A percentile compares a stretch with the other conserved stretches of the same genome.
These are phyloP conservation scores for Papiliotrema nemorosa DNA, from an alignment of 1,284 basidiomycete genomes.

Conservation along the genomic window DNA sequence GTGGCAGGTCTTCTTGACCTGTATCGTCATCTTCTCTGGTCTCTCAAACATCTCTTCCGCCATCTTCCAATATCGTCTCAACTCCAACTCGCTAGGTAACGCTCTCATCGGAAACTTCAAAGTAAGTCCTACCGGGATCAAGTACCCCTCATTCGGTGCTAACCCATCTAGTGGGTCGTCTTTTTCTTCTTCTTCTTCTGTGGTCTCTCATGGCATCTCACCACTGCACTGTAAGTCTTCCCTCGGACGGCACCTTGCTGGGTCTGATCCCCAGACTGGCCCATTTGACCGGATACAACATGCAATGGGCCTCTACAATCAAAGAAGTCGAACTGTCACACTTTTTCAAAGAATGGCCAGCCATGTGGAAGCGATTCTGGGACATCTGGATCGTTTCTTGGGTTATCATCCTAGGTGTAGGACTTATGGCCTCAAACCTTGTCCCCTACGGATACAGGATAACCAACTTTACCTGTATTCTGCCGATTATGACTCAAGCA, in stretches of 20 bases:
- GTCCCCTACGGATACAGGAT: constrained; percentile 38
- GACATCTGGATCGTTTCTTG: constrained; percentile 38
- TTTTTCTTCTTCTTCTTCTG: constrained; percentile 80
- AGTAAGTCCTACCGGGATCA: constrained; percentile 7
- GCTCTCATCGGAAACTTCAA: constrained; percentile 40
- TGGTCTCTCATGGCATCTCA: constrained; percentile 69
- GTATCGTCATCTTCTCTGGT: constrained; percentile 68
- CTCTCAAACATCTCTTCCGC: constrained; percentile 70
- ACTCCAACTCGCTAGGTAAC: constrained; percentile 48
- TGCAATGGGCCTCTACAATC: constrained; percentile 50
- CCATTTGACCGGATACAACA: constrained; percentile 77
- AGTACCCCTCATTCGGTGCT: neutral
- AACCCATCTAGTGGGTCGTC: constrained; percentile 22
- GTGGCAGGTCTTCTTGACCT: constrained; percentile 56
- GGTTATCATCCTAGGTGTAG: constrained; percentile 34
- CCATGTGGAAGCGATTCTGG: constrained; percentile 71
- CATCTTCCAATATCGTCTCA: constrained; percentile 70
- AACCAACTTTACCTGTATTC: constrained; percentile 40
- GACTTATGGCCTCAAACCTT: constrained; percentile 34
- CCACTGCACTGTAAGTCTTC: constrained; percentile 57
- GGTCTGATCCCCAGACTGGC: constrained; percentile 52
- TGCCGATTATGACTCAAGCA: constrained; percentile 38
- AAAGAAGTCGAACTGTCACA: constrained; percentile 66
- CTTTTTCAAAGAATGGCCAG: constrained; percentile 82
- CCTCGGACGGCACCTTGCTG: too few relatives aligned